Conservation (phyloP, 805 yeast genomes). For the Cyberlindnera samutprakarnensis region DNA sequence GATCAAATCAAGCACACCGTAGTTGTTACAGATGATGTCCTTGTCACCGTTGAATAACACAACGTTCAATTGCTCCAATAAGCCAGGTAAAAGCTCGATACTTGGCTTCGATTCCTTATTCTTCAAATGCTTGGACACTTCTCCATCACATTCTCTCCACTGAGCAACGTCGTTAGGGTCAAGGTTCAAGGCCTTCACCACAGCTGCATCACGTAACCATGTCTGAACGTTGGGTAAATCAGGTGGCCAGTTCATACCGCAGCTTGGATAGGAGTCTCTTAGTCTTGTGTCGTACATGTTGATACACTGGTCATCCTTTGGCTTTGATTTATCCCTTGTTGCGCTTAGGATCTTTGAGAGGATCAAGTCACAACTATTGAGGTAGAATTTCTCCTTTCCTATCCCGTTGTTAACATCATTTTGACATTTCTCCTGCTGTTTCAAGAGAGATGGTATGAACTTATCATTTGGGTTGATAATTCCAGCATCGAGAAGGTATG, state of each 20-base stretch:
- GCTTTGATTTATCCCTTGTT: constrained; percentile 24
- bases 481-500: constrained; percentile 55
- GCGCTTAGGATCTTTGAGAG: constrained; percentile 23
- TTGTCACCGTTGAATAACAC: constrained; percentile 80
- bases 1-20: constrained; percentile 67
- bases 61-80: constrained; percentile 52
- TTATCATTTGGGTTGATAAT: constrained; percentile 38
- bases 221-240: constrained; percentile 44
- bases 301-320: constrained; percentile 46
- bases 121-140: constrained; percentile 45
- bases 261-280: constrained; percentile 68
- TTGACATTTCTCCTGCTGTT: constrained; percentile 55
- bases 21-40: constrained; percentile 81
- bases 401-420: constrained; percentile 32
- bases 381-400: constrained; percentile 22
- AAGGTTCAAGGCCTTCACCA: constrained; percentile 47
- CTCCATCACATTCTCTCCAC: constrained; percentile 77
- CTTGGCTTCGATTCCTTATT: constrained; percentile 54
- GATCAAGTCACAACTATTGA: constrained; percentile 38
- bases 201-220: constrained; percentile 42
- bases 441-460: constrained; percentile 33
- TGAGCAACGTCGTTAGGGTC: constrained; percentile 26
- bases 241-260: constrained; percentile 93
- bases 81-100: constrained; percentile 54
- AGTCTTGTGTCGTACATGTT: constrained; percentile 80